A percentile compares a stretch with the other conserved stretches of the same genome.
phyloP scores from a whole-genome alignment of 345 rosid genomes.

The thale cress (Arabidopsis thaliana) region TAIR10.1 NC_003075.7:17116001-17116500 shows the following conservation, averaged over 20 bases:
- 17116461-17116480: not conserved
- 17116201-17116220: constrained; percentile 9
- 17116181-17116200: constrained; percentile 16
- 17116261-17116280: constrained; percentile 3
- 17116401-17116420: not conserved
- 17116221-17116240: constrained; percentile 17
- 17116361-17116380: not conserved
- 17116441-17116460: not conserved
- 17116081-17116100: constrained; percentile 26
- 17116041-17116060: constrained; percentile 13
- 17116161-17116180: constrained; percentile 17
- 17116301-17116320: constrained; percentile 24
- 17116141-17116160: constrained; percentile 43
- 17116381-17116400: not conserved
- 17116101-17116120: constrained; percentile 22
- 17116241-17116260: constrained; percentile 38
- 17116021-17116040: constrained; percentile 30
- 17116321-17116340: constrained; percentile 24
- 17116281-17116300: constrained; percentile 39
- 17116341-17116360: not conserved
- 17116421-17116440: not conserved
- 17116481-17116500: not conserved
- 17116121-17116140: constrained; percentile 26
- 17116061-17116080: constrained; percentile 18
- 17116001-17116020: constrained; percentile 14